Conservation (phyloP, 805 yeast species). For the Schizosaccharomyces octosporus region DNA sequence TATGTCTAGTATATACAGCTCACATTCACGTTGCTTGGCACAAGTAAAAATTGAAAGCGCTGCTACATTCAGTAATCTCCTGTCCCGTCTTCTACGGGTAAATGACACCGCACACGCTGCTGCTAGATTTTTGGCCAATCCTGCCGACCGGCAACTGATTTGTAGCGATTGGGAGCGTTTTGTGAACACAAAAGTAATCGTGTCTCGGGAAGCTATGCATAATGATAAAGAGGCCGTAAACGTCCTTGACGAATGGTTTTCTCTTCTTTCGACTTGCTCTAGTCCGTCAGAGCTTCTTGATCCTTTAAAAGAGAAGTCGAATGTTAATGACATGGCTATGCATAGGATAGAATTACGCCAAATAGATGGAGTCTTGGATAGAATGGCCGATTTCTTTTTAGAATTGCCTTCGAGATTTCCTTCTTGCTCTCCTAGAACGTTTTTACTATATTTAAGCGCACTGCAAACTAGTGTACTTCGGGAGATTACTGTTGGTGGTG, state of each 20-base stretch:
- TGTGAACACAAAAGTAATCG: constrained; percentile 24
- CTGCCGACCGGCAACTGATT: constrained; percentile 26
- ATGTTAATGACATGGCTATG: neutral
- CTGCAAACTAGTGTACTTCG: constrained; percentile 34
- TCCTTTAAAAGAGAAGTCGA: neutral
- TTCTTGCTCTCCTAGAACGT: constrained; percentile 29
- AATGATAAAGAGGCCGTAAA: neutral
- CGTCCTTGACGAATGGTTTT: neutral
- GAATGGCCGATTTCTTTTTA: constrained; percentile 18
- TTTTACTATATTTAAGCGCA: constrained; percentile 28
- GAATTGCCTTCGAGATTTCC: constrained; percentile 25
- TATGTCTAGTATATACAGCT: constrained; percentile 6
- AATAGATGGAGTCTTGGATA: constrained; percentile 10
- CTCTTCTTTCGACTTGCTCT: neutral
- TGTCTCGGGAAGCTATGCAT: constrained; percentile 18
- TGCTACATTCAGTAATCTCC: constrained; percentile 25
- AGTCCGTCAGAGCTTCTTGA: neutral
- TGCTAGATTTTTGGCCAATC: constrained; percentile 20
- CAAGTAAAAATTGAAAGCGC: constrained; percentile 31
- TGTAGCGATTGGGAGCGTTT: constrained; percentile 28
- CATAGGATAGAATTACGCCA: neutral
- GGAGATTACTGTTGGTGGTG: constrained; percentile 34
- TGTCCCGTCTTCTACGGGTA: constrained; percentile 30
- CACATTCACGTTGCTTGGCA: constrained; percentile 13
- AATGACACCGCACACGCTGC: constrained; percentile 30